phyloP scores from a whole-genome alignment of 2,329 filamentous ascomycete genomes.

The Chaetothyriales sp. region DNA sequence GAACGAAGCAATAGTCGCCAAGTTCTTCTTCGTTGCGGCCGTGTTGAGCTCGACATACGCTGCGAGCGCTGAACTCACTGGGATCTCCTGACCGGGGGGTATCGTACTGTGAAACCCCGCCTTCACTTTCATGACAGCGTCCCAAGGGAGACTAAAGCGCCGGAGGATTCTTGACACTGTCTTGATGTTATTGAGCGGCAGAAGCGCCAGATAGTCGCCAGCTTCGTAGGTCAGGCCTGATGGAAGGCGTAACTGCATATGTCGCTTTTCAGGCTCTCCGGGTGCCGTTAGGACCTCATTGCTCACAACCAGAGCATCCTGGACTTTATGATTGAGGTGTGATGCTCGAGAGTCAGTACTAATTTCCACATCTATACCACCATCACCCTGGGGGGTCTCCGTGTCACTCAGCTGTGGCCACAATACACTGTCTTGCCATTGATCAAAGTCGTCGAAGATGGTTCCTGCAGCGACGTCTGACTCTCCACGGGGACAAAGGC shows the following conservation, averaged over 20 bases:
- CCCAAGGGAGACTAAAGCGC: conserved; percentile 53
- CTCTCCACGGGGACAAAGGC: conserved; percentile 32
- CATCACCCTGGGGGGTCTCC: conserved; percentile 15
- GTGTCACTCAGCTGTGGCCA: conserved; percentile 37
- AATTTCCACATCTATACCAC: conserved; percentile 39
- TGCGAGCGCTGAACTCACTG: conserved; percentile 50
- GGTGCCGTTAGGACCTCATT: conserved; percentile 39
- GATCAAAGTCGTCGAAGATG: conserved; percentile 55
- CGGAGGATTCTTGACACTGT: conserved; percentile 51
- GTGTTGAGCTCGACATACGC: conserved; percentile 62
- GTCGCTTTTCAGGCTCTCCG: conserved; percentile 44
- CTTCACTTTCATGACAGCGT: conserved; percentile 50
- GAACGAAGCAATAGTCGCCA: conserved; percentile 8
- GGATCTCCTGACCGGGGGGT: conserved; percentile 43
- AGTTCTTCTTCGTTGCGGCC: conserved; percentile 51
- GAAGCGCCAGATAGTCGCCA: conserved; percentile 63
- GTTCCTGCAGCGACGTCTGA: conserved; percentile 49
- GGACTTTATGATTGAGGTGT: conserved; percentile 49
- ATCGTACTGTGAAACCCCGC: conserved; percentile 40
- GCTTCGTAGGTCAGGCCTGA: conserved; percentile 51
- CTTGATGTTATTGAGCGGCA: conserved; percentile 54
- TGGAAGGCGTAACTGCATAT: conserved; percentile 56
- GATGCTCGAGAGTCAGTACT: conserved; percentile 41
- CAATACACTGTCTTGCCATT: conserved; percentile 49
- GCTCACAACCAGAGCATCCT: conserved; percentile 46